A percentile compares a stretch with the other conserved stretches of the same genome.
Evolutionary conservation across 2,329 filamentous ascomycete genomes (phyloP).

Genomic region (Clarireedia homoeocarpa): DNA sequence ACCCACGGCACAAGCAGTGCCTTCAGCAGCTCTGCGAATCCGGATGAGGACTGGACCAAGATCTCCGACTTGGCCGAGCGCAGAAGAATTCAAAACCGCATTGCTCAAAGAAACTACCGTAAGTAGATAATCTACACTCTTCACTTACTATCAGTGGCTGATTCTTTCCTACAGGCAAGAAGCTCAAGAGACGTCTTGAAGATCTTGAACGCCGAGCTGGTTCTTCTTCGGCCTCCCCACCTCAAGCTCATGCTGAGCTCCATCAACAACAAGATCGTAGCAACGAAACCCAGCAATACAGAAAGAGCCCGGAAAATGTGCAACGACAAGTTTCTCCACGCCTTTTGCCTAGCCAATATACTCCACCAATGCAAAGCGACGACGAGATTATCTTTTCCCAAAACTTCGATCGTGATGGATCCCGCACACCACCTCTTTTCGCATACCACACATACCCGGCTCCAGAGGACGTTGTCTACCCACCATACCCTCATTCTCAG

Average conservation of each 20-base stretch:
- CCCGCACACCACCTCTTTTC: conserved; percentile 64
- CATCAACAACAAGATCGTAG: conserved; percentile 28
- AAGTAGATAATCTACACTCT: conserved; percentile 33
- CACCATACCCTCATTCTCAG: conserved; percentile 48
- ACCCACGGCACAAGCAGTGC: conserved; percentile 81
- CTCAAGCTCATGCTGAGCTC: conserved; percentile 42
- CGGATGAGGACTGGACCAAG: conserved; percentile 98
- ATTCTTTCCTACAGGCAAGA: conserved; percentile 60
- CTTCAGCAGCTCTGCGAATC: conserved; percentile 88
- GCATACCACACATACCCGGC: conserved; percentile 59
- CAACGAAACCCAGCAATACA: conserved; percentile 26
- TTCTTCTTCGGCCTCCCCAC: conserved; percentile 48
- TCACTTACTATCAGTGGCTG: conserved; percentile 6
- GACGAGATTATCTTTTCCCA: conserved; percentile 62
- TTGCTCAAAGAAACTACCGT: conserved; percentile 97
- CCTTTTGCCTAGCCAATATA: conserved; percentile 47
- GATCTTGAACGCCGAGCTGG: conserved; percentile 75
- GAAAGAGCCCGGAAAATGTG: conserved; percentile 24
- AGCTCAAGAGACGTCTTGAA: conserved; percentile 83
- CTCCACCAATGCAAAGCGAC: conserved; percentile 50
- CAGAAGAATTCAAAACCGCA: conserved; percentile 90
- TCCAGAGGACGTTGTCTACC: conserved; percentile 55
- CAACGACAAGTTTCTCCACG: conserved; percentile 34
- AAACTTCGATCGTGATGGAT: conserved; percentile 60
- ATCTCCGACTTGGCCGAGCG: conserved; percentile 95